phyloP scores from a whole-genome alignment of 2,329 filamentous ascomycete genomes.

The Metarhizium robertsii region DNA sequence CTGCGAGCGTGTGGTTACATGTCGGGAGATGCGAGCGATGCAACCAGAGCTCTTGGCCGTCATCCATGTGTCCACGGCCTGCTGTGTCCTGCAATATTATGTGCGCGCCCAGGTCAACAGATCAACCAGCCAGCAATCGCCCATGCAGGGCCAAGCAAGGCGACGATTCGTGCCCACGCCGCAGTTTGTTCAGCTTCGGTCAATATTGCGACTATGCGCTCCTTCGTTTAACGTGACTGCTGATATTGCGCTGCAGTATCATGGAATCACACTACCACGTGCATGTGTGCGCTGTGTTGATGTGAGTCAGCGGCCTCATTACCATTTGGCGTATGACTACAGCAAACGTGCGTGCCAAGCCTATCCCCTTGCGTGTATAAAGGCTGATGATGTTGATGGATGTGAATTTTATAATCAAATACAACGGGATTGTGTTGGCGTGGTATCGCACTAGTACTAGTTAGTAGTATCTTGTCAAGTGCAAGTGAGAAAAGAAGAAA shows the following conservation, averaged over 20 bases:
- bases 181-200: not conserved
- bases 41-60: too few relatives aligned
- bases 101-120: not conserved
- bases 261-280: not conserved
- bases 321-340: too few relatives aligned
- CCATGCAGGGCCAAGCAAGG: not conserved
- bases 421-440: too few relatives aligned
- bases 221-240: not conserved
- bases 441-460: too few relatives aligned
- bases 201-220: not conserved
- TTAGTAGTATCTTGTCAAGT: too few relatives aligned
- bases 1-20: too few relatives aligned
- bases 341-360: too few relatives aligned
- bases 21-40: too few relatives aligned
- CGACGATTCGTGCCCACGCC: not conserved
- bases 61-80: not conserved
- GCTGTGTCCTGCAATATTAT: not conserved
- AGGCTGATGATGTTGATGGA: too few relatives aligned
- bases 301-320: too few relatives aligned
- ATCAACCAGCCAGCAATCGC: not conserved
- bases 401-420: too few relatives aligned
- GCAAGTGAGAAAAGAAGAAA: not conserved
- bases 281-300: not conserved
- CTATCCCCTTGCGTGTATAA: too few relatives aligned
- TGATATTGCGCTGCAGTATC: not conserved